Evolutionary conservation across 805 yeast genomes (phyloP).

Genomic region (Lachancea fermentati): DNA sequence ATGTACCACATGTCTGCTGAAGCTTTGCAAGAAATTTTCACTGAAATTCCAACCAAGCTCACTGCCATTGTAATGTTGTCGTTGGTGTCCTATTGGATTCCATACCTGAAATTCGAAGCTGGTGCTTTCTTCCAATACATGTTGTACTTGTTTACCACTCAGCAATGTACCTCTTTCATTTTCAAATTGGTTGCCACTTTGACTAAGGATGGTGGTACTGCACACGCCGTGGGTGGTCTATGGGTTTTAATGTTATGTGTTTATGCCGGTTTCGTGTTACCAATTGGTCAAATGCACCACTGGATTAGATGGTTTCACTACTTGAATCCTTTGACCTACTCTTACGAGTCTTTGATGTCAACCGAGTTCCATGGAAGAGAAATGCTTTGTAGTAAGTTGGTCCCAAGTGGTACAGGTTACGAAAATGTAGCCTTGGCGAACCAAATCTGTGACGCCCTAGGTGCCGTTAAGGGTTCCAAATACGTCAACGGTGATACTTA

Average conservation of each 20-base stretch:
- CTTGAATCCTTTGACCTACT: conserved; percentile 43
- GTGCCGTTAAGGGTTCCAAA: conserved; percentile 41
- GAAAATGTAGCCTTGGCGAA: conserved; percentile 35
- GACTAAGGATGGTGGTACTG: conserved; percentile 48
- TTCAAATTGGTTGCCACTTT: conserved; percentile 50
- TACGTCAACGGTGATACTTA: conserved; percentile 50
- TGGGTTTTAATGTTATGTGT: conserved; percentile 52
- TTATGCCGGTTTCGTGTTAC: conserved; percentile 50
- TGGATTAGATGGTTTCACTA: conserved; percentile 58
- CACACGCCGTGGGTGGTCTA: conserved; percentile 51
- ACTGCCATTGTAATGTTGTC: conserved; percentile 45
- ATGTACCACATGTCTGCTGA: conserved; percentile 63
- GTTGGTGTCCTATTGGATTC: conserved; percentile 47
- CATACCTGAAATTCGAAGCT: conserved; percentile 44
- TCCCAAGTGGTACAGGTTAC: conserved; percentile 57
- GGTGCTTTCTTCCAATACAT: conserved; percentile 50
- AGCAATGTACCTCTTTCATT: conserved; percentile 48
- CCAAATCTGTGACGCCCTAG: conserved; percentile 48
- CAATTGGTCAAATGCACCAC: conserved; percentile 44
- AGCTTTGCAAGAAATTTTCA: conserved; percentile 49
- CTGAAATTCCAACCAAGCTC: conserved; percentile 53
- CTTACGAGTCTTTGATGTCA: conserved; percentile 49
- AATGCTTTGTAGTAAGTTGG: conserved; percentile 43
- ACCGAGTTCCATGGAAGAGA: conserved; percentile 51
- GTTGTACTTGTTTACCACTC: conserved; percentile 41